These are phyloP conservation scores for Puccinia novopanici DNA, from an alignment of 1,284 basidiomycete species.

Conservation along the genomic window DNA sequence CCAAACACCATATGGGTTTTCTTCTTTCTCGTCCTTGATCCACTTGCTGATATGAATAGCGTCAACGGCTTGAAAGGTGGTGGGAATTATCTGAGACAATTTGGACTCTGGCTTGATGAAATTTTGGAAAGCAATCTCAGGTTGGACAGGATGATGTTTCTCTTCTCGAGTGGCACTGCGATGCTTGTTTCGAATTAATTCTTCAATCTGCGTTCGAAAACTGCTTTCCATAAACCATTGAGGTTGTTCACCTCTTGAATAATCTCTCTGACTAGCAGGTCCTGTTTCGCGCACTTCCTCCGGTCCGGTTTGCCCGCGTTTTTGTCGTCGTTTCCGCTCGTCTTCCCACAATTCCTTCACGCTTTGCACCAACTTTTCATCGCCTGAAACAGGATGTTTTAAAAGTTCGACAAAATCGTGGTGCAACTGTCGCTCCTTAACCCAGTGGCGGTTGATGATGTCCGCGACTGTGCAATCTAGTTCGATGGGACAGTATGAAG, in stretches of 20 bases:
- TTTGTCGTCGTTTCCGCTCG: conserved; percentile 72
- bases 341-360: conserved; percentile 94
- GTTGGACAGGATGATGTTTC: not conserved
- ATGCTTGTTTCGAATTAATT: conserved; percentile 51
- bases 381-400: conserved; percentile 62
- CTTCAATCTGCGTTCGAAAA: conserved; percentile 51
- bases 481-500: conserved; percentile 76
- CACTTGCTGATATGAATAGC: conserved; percentile 51
- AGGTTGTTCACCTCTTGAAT: conserved; percentile 50
- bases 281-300: conserved; percentile 51
- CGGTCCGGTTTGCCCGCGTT: conserved; percentile 56
- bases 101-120: conserved; percentile 41
- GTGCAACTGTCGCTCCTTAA: conserved; percentile 73
- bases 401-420: conserved; percentile 70
- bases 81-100: conserved; percentile 39
- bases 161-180: conserved; percentile 20
- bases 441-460: conserved; percentile 76
- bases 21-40: conserved; percentile 52
- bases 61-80: conserved; percentile 49
- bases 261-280: conserved; percentile 46
- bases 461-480: conserved; percentile 78
- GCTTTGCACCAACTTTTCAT: conserved; percentile 79
- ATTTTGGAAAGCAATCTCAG: conserved; percentile 14
- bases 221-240: conserved; percentile 50
- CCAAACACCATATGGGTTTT: conserved; percentile 60